Evolutionary conservation across 345 rosid species (phyloP).

Genomic region (Gossypium anomalum): DNA sequence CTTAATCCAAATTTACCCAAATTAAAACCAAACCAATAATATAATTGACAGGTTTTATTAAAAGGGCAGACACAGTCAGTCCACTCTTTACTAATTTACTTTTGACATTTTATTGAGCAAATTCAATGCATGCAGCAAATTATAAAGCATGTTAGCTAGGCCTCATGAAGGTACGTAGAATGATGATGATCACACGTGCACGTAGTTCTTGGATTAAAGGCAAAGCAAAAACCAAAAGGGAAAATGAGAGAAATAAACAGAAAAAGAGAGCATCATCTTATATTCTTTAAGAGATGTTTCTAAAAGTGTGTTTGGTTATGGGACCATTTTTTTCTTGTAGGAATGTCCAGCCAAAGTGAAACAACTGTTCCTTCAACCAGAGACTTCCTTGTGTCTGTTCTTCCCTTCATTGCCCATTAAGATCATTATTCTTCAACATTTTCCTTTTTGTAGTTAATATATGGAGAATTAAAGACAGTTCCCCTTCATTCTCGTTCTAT

Average conservation of each 20-base stretch:
- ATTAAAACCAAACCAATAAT: no score
- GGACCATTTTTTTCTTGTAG: constrained; percentile 31
- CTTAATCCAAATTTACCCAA: no score
- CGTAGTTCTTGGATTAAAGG: constrained; percentile 22
- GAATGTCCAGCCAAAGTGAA: constrained; percentile 39
- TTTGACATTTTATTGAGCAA: not conserved
- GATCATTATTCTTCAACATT: not conserved
- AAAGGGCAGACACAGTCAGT: not conserved
- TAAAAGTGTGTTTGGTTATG: constrained; percentile 17
- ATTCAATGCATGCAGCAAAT: not conserved
- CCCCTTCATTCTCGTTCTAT: not conserved
- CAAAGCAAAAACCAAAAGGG: not conserved
- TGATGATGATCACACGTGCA: constrained; percentile 63
- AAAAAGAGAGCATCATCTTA: constrained; percentile 2
- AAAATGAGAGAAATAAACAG: not conserved
- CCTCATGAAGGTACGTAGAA: constrained; percentile 31
- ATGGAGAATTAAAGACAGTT: not conserved
- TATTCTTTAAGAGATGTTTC: constrained; percentile 22
- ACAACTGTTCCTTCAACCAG: constrained; percentile 26
- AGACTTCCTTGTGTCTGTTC: constrained; percentile 16
- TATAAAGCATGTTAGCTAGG: constrained; percentile 16
- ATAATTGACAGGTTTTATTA: not conserved
- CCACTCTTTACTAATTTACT: not conserved
- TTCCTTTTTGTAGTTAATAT: not conserved
- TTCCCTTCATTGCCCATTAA: constrained; percentile 22